Evolutionary conservation across 2,329 filamentous ascomycete genomes (phyloP), one percentile per base, ranked within the genome.

Genomic region (Hymenoscyphus occultus): DNA sequence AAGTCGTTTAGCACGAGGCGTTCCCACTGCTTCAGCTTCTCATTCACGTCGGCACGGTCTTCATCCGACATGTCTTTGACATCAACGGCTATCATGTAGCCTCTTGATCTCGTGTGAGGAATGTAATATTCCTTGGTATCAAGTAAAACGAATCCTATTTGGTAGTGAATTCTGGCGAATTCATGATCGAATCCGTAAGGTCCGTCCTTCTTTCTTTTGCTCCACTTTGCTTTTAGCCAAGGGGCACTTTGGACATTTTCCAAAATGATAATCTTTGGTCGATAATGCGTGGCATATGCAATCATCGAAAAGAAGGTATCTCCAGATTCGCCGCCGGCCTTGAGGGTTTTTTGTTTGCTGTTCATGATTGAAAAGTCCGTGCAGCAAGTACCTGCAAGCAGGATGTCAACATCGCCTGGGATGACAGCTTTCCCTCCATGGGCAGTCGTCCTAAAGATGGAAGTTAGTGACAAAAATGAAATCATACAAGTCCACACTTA

Each of bases 71-170:
- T n/a, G 5, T 54, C 61, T n/a, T 56, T 7, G 14, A 62, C 7
- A 31, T 61, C 78, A n/a, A 89, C 72, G 14, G 82, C 84, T 39
- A 89, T 71, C 68, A 88, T 78, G 71, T 90, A 90, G 1, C 82
- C 83, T 40, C 88, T 80, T 51, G 78, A 76, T 1, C 88, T 80
- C 0, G 88, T 92, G 62, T 94, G 91, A 0, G 91, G 91, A 0
- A 93, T 77, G 65, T 91, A 91, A 70, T 83, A 92, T 2, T 89
- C 77, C 72, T 92, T 92, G 0, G 86, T 89, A 70, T 93, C 89
- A 0, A 90, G 77, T 4, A 77, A 78, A 0, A 80, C 68, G 59
- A 79, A 81, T 0, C 73, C 72, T 0, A 82, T 82, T 1, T 80
- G 74, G 70, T 93, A 94, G 1, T 80, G 84, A 45, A 86, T 66